Conservation (phyloP, 75 land plant genomes). For the Pinus taeda region DNA sequence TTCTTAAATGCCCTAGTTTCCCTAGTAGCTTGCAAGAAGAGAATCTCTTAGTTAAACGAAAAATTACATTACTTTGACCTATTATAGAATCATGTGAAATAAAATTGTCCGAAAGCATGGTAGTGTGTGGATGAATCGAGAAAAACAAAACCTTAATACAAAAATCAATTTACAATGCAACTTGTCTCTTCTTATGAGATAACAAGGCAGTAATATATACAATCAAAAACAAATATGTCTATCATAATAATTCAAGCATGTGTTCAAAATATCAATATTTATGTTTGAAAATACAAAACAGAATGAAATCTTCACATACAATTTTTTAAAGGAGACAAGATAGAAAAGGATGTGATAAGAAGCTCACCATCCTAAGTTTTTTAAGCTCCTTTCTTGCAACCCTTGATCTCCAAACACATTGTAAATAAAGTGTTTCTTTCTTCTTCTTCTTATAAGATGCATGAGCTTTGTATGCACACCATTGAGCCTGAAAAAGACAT, state of each 20-base stretch:
- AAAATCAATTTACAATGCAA: background rate
- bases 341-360: background rate
- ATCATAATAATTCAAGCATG: background rate
- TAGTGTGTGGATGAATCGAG: no score
- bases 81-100: conserved; percentile 1
- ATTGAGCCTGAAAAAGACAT: no score
- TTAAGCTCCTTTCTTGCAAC: conserved; percentile 68
- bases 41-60: background rate
- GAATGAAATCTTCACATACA: background rate
- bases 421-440: conserved; percentile 55
- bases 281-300: background rate
- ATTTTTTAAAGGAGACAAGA: background rate
- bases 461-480: no score
- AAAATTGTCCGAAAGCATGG: background rate
- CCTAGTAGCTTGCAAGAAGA: conserved; percentile 68
- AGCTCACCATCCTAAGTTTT: conserved; percentile 74
- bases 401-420: conserved; percentile 78
- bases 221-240: background rate
- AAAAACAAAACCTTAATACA: background rate
- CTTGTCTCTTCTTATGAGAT: background rate
- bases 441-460: conserved; percentile 12
- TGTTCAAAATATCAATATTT: background rate
- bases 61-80: background rate
- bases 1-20: conserved; percentile 94
- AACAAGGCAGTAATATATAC: background rate